Percentiles rank a stretch among this genome's conserved stretches.
Evolutionary conservation across 495 filamentous ascomycete species (phyloP).

Genomic region (Aspergillus heteromorphus): DNA sequence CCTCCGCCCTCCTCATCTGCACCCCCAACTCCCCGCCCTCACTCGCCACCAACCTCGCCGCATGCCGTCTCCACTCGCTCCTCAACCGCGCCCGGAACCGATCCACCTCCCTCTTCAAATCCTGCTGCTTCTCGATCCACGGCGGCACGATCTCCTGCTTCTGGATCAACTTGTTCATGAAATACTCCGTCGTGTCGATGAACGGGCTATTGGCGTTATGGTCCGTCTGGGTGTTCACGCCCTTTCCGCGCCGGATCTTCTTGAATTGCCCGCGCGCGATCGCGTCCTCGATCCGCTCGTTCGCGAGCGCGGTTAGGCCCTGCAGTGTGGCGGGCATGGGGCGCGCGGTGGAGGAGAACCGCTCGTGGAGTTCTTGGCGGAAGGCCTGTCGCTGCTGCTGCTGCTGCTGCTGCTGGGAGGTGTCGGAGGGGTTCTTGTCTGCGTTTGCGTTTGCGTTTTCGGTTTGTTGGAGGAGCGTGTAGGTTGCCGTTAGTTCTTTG

Average conservation of each 20-base stretch:
- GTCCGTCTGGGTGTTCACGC: slow-evolving; percentile 63
- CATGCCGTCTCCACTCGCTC: slow-evolving; percentile 83
- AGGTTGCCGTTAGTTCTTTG: slow-evolving; percentile 69
- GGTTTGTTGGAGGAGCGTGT: too few species aligned
- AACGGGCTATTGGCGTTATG: slow-evolving; percentile 81
- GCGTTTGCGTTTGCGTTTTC: too few species aligned
- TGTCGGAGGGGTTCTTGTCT: too few species aligned
- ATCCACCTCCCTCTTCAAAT: slow-evolving; percentile 62
- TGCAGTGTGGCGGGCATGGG: slow-evolving; percentile 72
- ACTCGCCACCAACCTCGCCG: slow-evolving; percentile 72
- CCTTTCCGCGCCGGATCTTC: slow-evolving; percentile 76
- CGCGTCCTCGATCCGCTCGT: slow-evolving; percentile 91
- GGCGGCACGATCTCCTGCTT: slow-evolving; percentile 64
- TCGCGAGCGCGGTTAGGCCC: slow-evolving; percentile 77
- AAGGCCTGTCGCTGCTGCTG: slow-evolving; percentile 66
- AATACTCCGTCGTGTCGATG: slow-evolving; percentile 93
- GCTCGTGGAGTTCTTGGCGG: slow-evolving; percentile 67
- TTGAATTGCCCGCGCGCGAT: slow-evolving; percentile 90
- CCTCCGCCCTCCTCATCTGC: slow-evolving; percentile 67
- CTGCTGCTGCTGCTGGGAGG: too few species aligned
- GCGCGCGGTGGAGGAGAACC: slow-evolving; percentile 68
- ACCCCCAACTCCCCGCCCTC: slow-evolving; percentile 70
- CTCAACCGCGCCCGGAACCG: slow-evolving; percentile 70
- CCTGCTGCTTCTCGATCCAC: slow-evolving; percentile 96
- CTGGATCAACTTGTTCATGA: slow-evolving; percentile 98